A percentile compares a stretch with the other conserved stretches of the same genome.
Evolutionary conservation across 139 green algal species (phyloP).

Genomic region (Penium margaritaceum): DNA sequence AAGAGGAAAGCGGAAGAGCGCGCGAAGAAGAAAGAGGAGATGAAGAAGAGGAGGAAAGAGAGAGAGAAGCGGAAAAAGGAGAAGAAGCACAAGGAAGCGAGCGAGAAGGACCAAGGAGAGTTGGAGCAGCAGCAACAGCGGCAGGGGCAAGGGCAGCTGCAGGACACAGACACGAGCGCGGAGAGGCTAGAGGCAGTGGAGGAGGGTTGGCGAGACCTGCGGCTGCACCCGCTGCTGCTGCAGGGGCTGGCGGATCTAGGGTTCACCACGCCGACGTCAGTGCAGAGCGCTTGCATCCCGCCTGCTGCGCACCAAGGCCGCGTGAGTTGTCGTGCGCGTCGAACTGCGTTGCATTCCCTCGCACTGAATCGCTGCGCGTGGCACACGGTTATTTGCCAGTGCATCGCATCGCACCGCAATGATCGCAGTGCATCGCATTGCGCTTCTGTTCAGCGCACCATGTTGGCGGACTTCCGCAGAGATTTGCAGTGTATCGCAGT

Average conservation of each 20-base stretch:
- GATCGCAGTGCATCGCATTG: neutral
- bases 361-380: neutral
- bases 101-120: neutral
- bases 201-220: slow-evolving; percentile 12
- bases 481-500: no score
- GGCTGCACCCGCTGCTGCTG: slow-evolving; percentile 37
- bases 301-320: slow-evolving; percentile 23
- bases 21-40: slow-evolving; percentile 6
- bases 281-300: slow-evolving; percentile 43
- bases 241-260: slow-evolving; percentile 21
- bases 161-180: slow-evolving; percentile 11
- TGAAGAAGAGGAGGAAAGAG: neutral
- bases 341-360: neutral
- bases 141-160: neutral
- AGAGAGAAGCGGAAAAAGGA: neutral
- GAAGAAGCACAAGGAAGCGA: neutral
- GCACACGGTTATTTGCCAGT: neutral
- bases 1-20: neutral
- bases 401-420: neutral
- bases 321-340: slow-evolving; percentile 22
- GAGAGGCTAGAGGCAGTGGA: no score
- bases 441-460: neutral
- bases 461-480: neutral
- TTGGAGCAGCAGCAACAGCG: neutral
- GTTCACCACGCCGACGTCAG: slow-evolving; percentile 33